These are phyloP conservation scores for Arabis hirsuta DNA, from an alignment of 345 rosid species.

Conservation along the genomic window DNA sequence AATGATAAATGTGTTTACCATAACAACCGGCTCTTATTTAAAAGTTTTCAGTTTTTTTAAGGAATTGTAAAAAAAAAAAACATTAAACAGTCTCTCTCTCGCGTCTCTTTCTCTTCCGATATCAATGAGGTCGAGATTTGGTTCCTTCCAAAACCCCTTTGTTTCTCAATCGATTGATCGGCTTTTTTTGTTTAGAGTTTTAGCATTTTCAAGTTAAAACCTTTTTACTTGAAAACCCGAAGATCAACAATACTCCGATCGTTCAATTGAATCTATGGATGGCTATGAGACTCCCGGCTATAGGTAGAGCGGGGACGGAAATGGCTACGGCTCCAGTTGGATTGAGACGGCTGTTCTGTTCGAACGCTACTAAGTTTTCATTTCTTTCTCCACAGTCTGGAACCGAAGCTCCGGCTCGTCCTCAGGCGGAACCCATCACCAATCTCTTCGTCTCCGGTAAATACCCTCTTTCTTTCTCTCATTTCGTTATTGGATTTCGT, in stretches of 20 bases:
- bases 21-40: too few relatives aligned
- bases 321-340: conserved; percentile 51
- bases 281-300: conserved; percentile 44
- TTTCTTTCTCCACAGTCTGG: conserved; percentile 47
- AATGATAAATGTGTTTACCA: too few relatives aligned
- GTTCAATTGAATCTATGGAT: conserved; percentile 29
- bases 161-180: conserved; percentile 19
- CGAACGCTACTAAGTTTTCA: conserved; percentile 50
- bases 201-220: conserved; percentile 20
- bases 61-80: too few relatives aligned
- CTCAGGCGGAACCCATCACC: conserved; percentile 73
- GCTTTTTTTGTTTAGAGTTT: conserved; percentile 36
- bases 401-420: conserved; percentile 51
- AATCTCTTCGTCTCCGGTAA: conserved; percentile 79
- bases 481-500: not conserved
- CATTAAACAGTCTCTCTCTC: too few relatives aligned
- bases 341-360: conserved; percentile 59
- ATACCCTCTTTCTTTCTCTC: not conserved
- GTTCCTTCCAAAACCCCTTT: conserved; percentile 16
- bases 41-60: too few relatives aligned
- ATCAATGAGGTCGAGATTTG: too few relatives aligned
- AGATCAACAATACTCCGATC: conserved; percentile 6
- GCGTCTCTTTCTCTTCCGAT: too few relatives aligned
- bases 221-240: too few relatives aligned
- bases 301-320: conserved; percentile 48